These are phyloP conservation scores for Dianthus caryophyllus DNA, from an alignment of 148 eudicot species.

Conservation along the genomic window DNA sequence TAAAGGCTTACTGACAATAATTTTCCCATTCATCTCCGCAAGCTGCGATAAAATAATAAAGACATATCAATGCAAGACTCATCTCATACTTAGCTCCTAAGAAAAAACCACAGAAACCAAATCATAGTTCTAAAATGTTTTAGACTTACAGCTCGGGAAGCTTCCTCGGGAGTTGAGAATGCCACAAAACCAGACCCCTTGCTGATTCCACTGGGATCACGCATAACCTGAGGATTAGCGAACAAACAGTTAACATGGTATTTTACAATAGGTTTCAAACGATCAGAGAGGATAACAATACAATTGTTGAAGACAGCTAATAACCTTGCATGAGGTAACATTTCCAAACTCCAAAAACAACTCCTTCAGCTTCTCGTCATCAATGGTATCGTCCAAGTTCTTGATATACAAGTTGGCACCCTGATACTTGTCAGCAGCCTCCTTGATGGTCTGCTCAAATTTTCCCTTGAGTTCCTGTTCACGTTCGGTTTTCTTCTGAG, in stretches of 20 bases:
- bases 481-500: too few relatives aligned
- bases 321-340: constrained; percentile 75
- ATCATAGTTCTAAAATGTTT: neutral
- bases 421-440: too few relatives aligned
- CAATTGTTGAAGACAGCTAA: neutral
- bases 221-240: constrained; percentile 48
- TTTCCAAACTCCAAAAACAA: constrained; percentile 62
- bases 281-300: neutral
- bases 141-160: constrained; percentile 63
- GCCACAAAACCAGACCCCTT: too few relatives aligned
- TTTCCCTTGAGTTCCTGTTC: too few relatives aligned
- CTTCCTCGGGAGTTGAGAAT: constrained; percentile 40
- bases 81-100: neutral
- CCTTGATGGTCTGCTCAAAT: too few relatives aligned
- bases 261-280: neutral
- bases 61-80: neutral
- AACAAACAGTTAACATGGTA: neutral
- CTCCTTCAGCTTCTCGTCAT: constrained; percentile 66
- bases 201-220: constrained; percentile 56
- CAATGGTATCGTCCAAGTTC: too few relatives aligned
- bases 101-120: neutral
- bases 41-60: constrained; percentile 32
- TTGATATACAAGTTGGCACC: too few relatives aligned
- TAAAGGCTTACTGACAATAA: constrained; percentile 61
- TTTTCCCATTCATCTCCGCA: constrained; percentile 78